Percentiles rank a stretch among this genome's conserved stretches.
phyloP scores from a whole-genome alignment of 2,329 filamentous ascomycete genomes.

The Alternaria tenuissima region DNA sequence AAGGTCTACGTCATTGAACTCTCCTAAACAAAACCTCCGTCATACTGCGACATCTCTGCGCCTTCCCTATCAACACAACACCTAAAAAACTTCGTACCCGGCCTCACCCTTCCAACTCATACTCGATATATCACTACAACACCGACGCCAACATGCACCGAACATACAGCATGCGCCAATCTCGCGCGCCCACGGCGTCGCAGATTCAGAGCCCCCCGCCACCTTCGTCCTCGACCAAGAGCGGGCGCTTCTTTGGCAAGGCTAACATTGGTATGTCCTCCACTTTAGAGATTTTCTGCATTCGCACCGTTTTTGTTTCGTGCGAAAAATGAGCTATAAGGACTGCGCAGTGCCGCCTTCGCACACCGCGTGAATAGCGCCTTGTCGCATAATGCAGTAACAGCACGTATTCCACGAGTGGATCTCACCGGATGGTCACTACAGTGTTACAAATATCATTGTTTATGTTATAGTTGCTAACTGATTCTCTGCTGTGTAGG shows the following conservation, averaged over 20 bases:
- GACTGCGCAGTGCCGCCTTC: neutral
- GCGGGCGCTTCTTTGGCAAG: constrained; percentile 86
- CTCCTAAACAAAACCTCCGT: constrained; percentile 35
- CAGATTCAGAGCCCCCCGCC: constrained; percentile 91
- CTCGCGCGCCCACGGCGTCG: constrained; percentile 93
- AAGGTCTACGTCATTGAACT: constrained; percentile 29
- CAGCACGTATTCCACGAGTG: neutral
- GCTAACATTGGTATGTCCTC: constrained; percentile 78
- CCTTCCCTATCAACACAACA: constrained; percentile 21
- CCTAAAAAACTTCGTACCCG: neutral
- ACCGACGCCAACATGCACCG: constrained; percentile 76
- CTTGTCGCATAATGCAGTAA: neutral
- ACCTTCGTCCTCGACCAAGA: constrained; percentile 89
- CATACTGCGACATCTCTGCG: constrained; percentile 18
- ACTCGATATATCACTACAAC: neutral
- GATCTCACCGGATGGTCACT: neutral
- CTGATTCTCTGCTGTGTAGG: constrained; percentile 54
- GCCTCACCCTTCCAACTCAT: neutral
- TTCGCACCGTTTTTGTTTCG: neutral
- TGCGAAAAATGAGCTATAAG: neutral
- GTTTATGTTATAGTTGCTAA: constrained; percentile 14
- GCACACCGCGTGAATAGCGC: neutral
- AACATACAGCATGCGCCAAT: constrained; percentile 87
- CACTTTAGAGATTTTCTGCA: neutral
- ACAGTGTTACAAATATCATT: neutral